A percentile compares a stretch with the other conserved stretches of the same genome.
Evolutionary conservation across 1,139 yeast species (phyloP).

Genomic region (Debaryomyces fabryi): DNA sequence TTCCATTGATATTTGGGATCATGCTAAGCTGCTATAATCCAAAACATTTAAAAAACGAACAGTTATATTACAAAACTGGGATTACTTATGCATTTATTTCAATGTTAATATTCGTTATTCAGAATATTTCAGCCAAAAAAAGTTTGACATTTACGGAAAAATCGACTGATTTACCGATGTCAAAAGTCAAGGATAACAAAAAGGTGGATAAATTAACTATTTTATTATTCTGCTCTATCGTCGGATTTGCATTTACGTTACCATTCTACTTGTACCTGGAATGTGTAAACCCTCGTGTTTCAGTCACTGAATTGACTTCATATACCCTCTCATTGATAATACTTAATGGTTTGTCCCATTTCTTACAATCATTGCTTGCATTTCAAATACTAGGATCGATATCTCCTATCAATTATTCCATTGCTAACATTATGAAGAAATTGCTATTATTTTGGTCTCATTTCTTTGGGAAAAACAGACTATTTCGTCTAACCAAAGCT

Average conservation of each 20-base stretch:
- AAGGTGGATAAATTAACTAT: conserved; percentile 82
- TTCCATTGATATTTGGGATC: conserved; percentile 81
- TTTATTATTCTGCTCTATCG: conserved; percentile 76
- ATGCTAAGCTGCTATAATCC: conserved; percentile 75
- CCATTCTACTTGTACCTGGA: conserved; percentile 79
- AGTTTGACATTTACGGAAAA: conserved; percentile 56
- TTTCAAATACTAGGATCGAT: conserved; percentile 86
- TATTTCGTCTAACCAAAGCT: conserved; percentile 54
- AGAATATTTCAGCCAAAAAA: conserved; percentile 87
- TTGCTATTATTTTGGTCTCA: conserved; percentile 80
- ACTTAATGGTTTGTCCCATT: conserved; percentile 78
- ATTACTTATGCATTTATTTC: conserved; percentile 75
- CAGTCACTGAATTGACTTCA: conserved; percentile 37
- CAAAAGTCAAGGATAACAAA: conserved; percentile 27
- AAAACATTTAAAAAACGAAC: conserved; percentile 19
- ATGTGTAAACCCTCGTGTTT: conserved; percentile 39
- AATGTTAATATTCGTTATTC: conserved; percentile 85
- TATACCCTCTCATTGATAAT: conserved; percentile 40
- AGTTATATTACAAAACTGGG: conserved; percentile 56
- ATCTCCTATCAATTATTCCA: conserved; percentile 87
- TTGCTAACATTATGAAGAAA: conserved; percentile 84
- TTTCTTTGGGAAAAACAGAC: conserved; percentile 75
- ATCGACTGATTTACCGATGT: conserved; percentile 20
- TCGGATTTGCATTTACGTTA: conserved; percentile 77
- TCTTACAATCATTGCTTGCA: conserved; percentile 82